Conservation (phyloP, 805 yeast species). For the Scheffersomyces amazonensis region DNA sequence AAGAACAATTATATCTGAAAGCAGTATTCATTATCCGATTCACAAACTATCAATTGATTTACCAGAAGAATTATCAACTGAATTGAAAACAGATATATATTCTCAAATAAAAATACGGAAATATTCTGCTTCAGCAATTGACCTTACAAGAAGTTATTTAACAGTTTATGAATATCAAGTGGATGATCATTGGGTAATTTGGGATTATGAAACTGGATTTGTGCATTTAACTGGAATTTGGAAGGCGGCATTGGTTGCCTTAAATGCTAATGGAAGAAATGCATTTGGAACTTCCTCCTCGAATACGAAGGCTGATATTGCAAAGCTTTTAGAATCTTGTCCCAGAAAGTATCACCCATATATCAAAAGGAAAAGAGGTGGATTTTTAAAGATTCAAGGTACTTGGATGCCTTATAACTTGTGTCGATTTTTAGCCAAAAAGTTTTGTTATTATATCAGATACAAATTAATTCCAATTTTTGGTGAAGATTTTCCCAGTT, state of each 20-base stretch:
- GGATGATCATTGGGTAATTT: slow-evolving; percentile 71
- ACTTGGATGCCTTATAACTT: slow-evolving; percentile 82
- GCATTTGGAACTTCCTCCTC: slow-evolving; percentile 6
- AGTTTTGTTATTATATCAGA: slow-evolving; percentile 77
- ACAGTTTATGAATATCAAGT: slow-evolving; percentile 72
- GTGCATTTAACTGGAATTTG: slow-evolving; percentile 88
- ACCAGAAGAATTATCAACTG: too few species aligned
- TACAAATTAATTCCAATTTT: slow-evolving; percentile 76
- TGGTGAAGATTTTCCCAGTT: slow-evolving; percentile 64
- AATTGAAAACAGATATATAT: slow-evolving; percentile 9
- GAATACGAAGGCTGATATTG: slow-evolving; percentile 68
- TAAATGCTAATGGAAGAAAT: background rate
- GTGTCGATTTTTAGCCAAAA: slow-evolving; percentile 64
- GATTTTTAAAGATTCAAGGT: slow-evolving; percentile 88
- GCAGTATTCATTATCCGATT: slow-evolving; percentile 11
- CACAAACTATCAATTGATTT: slow-evolving; percentile 6
- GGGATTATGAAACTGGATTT: slow-evolving; percentile 84
- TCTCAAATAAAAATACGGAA: slow-evolving; percentile 35
- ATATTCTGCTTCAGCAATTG: slow-evolving; percentile 68
- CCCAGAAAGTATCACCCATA: slow-evolving; percentile 60
- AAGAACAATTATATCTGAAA: background rate
- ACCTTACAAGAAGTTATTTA: slow-evolving; percentile 57
- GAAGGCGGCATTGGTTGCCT: slow-evolving; percentile 48
- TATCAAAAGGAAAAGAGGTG: slow-evolving; percentile 80
- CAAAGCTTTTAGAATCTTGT: slow-evolving; percentile 60